Evolutionary conservation across 768 basidiomycete species (phyloP).

Genomic region (Favolaschia claudopus): DNA sequence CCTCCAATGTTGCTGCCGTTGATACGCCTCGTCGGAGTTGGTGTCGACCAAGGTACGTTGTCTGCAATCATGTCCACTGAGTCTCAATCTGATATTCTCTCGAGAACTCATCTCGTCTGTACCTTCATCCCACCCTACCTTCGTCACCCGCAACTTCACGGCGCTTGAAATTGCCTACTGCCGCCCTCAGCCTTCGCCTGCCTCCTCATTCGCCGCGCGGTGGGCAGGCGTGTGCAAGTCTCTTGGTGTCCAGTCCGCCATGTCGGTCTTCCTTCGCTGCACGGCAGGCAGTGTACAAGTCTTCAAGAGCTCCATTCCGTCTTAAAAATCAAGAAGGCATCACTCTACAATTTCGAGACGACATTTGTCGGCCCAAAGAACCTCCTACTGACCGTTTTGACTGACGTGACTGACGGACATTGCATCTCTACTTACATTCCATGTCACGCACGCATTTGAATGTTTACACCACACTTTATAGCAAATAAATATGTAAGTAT

Average conservation of each 20-base stretch:
- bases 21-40: constrained; percentile 77
- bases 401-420: no score
- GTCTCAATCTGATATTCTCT: constrained; percentile 10
- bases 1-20: constrained; percentile 72
- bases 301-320: no score
- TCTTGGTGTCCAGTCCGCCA: constrained; percentile 83
- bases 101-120: constrained; percentile 91
- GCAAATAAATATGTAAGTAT: no score
- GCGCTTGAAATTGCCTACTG: constrained; percentile 89
- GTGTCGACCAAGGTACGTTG: constrained; percentile 83
- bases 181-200: constrained; percentile 80
- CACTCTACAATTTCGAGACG: no score
- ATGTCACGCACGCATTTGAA: no score
- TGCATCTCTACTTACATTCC: no score
- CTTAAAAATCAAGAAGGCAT: no score
- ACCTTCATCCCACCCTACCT: constrained; percentile 87
- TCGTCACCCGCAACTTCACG: constrained; percentile 93
- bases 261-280: no score
- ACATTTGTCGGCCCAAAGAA: no score
- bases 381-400: no score
- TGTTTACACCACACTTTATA: no score
- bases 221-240: constrained; percentile 98
- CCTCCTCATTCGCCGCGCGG: constrained; percentile 93
- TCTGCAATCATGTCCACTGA: neutral
- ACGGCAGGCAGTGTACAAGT: no score